Conservation (phyloP, 2,329 filamentous ascomycete species). For the Fusarium austroafricanum region DNA sequence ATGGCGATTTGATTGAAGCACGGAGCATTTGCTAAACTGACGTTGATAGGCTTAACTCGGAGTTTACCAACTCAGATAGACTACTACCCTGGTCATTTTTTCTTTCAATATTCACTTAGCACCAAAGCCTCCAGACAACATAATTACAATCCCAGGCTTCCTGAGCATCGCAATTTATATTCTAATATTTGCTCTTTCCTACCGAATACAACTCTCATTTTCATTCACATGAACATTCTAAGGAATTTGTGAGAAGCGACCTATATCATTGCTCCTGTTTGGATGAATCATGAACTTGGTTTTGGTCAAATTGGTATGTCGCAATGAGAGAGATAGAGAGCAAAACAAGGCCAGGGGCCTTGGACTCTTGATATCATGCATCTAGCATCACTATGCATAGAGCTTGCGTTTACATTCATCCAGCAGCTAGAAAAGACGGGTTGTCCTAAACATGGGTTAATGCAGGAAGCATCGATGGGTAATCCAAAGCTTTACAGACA, state of each 20-base stretch:
- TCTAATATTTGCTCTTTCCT: background rate
- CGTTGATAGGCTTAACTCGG: constrained; percentile 33
- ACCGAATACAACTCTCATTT: background rate
- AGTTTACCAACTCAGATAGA: constrained; percentile 11
- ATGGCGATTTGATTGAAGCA: constrained; percentile 38
- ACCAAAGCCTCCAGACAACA: background rate
- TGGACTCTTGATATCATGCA: constrained; percentile 3
- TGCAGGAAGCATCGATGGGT: background rate
- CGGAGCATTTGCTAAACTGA: constrained; percentile 47
- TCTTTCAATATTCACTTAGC: background rate
- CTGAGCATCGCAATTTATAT: background rate
- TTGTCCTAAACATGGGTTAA: background rate
- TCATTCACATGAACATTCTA: no score
- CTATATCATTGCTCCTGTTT: background rate
- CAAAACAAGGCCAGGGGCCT: background rate
- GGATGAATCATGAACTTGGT: background rate
- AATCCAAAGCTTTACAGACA: background rate
- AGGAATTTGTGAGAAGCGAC: background rate
- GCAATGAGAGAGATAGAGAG: background rate
- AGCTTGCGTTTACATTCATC: background rate
- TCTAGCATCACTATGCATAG: background rate
- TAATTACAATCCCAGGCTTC: background rate
- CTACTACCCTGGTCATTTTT: background rate
- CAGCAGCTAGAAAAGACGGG: background rate
- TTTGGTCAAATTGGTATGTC: constrained; percentile 1